Evolutionary conservation across 2,329 filamentous ascomycete species (phyloP), one percentile per base, ranked within the genome.

Genomic region (Pseudocercospora ulei): DNA sequence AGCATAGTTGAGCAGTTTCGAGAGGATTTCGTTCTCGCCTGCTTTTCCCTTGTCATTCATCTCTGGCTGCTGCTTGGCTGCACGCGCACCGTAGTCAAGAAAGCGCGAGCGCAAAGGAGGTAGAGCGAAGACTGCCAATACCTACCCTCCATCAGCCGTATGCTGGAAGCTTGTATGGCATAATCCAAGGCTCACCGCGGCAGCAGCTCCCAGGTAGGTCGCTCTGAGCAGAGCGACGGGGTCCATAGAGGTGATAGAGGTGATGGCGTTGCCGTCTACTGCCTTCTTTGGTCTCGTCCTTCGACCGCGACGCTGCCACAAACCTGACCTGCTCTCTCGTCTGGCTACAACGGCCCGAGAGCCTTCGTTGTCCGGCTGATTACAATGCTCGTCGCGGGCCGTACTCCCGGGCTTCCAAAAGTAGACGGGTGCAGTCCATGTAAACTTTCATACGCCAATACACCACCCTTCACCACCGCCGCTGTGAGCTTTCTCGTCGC

Each of bases 61-160:
- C 12, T 22, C 27, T 13, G 24, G 35, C 23, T 20, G 36, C 36
- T 27, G 30, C 25, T 35, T 31, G 41, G 37, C 34, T 27, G 12
- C 38, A 53, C 75, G 70, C 38, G 74, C 67, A 38, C 76, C 76
- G 56, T 80, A 80, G 31, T 67, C 61, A 35, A 79, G 63, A 56
- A 78, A 78, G 36, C 75, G 73, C 41, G 54, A 50, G 48, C 65
- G 66, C 33, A 78, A 60, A 27, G 65, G 56, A 41, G 71, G 68
- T 26, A 72, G 58, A 46, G 64, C 58, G 55, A 67, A 68, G 44
- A 73, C 61, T 33, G 68, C 56, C 37, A 78, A 55, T 20, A 74
- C 62, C 67, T 70, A 57, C 51, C 48, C 7, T 42, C 19, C 5
- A 54, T 56, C 52, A 55, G 54, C 43, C 46, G 19, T 19, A 23